phyloP scores from a whole-genome alignment of 495 filamentous ascomycete species.

The Aspergillus carlsbadensis region DNA sequence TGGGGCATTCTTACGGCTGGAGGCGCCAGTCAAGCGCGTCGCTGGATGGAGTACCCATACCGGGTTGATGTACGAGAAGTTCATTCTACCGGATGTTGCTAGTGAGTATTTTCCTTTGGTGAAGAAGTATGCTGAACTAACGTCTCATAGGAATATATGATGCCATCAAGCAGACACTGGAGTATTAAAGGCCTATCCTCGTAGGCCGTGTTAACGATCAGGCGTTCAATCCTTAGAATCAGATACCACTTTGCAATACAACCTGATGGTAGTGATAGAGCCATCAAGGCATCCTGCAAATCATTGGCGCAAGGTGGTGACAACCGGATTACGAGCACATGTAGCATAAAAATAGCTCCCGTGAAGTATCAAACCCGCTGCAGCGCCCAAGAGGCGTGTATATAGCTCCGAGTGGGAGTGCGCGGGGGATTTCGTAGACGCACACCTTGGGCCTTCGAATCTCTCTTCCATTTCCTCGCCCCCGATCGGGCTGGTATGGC shows the following conservation, averaged over 20 bases:
- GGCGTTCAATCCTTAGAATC: not conserved
- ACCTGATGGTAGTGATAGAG: conserved; percentile 1
- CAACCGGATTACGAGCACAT: no score
- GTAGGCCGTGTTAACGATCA: not conserved
- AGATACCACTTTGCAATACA: not conserved
- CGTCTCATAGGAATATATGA: conserved; percentile 58
- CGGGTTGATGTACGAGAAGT: conserved; percentile 78
- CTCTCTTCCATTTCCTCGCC: no score
- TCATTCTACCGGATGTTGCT: conserved; percentile 86
- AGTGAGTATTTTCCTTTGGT: conserved; percentile 58
- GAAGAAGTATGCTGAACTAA: not conserved
- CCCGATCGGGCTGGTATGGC: no score
- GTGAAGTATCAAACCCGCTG: no score
- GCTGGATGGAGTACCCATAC: conserved; percentile 91
- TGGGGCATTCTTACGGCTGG: conserved; percentile 78
- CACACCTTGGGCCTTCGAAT: no score
- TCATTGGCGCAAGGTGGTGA: no score
- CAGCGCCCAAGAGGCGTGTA: no score
- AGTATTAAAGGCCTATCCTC: conserved; percentile 41
- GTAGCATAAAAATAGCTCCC: no score
- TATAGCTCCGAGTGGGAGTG: no score
- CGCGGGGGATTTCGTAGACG: no score
- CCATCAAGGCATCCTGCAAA: not conserved
- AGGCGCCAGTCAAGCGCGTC: conserved; percentile 89
- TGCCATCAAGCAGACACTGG: conserved; percentile 57